Base-by-base conservation (phyloP, 345 rosid genomes). In the Salix exigua region DNA sequence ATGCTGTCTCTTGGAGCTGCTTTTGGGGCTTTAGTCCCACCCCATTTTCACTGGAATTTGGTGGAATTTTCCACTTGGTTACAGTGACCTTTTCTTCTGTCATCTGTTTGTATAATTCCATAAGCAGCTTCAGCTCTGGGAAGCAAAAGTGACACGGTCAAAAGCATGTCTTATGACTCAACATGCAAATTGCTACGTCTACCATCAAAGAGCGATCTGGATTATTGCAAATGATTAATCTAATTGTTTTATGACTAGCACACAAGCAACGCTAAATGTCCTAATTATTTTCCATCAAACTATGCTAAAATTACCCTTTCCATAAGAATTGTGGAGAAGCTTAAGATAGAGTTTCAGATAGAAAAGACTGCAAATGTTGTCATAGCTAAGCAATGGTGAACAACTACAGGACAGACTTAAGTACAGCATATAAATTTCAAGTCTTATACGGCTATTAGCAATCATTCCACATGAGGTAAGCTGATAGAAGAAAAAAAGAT, bases 91-190 rank as follows among this genome's bases (percentile, higher is more conserved):
- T 66, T 76, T 83, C 90, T 67, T 85, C 87, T 48, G 80, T 76
- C 87, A 89, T 82, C 84, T 88, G 87, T 72, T 82, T 77, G 86
- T 83, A 87, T 35, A 88, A 82, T 61, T 89, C 88, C 87, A 90
- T 71, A 68, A 93, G 71, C 62, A 82, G 83, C 88, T 87, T 92
- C 83, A 89, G 77, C 85, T 86, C 98, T 92, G 89, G 83, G 73
- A 74, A 66, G 37, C 31, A 79, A 51, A 53, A 26, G 16, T 3
- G 40, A 30, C 33, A 77, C 1, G 16, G 60, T 72, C 58, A 50
- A 66, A 66, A 72, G 25, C 44, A 19, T 18, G 21, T 17, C 40
- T 44, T 13, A 26, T 38, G 26, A 42, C 13, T 33, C 68, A 73
- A 61, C 8, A 40, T 13, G 42, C 28, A 33, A 38, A 10, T 23